Evolutionary conservation across 2,329 filamentous ascomycete genomes (phyloP), one percentile per base, ranked within the genome.

Genomic region (Gnomoniopsis smithogilvyi): DNA sequence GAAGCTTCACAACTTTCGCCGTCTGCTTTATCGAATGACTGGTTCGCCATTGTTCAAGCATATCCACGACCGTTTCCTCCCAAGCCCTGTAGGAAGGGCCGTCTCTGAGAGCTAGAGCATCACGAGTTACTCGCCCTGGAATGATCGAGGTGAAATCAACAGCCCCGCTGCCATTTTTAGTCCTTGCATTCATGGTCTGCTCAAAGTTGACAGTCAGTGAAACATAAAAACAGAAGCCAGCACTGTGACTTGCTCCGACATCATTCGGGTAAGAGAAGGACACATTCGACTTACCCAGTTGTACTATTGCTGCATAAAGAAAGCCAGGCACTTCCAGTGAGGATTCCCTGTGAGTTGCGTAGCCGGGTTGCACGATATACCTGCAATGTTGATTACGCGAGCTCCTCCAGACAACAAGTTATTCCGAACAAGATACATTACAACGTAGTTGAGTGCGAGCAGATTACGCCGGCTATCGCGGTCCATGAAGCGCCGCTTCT

Each of bases 331-430:
- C 8, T 26, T 41, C 22, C 54, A 48, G 22, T 43, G 36, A 7
- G 45, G 46, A 17, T 6, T 24, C 17, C 34, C 46, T 15, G 21
- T n/a, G 19, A 22, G 26, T 7, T 38, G 15, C n/a, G 34, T 50
- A 12, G 38, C 22, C 14, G 54, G 34, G 8, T 14, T 30, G 24
- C n/a, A 21, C 14, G n/a, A 12, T 17, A 56, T 15, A 38, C 54
- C 54, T 1, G 54, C 47, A 38, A 56, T 43, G n/a, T 56, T 50
- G 19, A 56, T 45, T 34, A 51, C 36, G 3, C 46, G 46, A 24
- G 46, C 24, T 4, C 24, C 6, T 3, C 43, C 36, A 3, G 21
- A 47, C 14, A 50, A 47, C 11, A 51, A 24, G 3, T 48, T 19
- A 8, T n/a, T 12, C 24, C 45, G 17, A 11, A n/a, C 47, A 7